Percentiles rank a stretch among this genome's conserved stretches.
These are phyloP conservation scores for Suillus brevipes DNA, from an alignment of 768 basidiomycete genomes.

Conservation along the genomic window DNA sequence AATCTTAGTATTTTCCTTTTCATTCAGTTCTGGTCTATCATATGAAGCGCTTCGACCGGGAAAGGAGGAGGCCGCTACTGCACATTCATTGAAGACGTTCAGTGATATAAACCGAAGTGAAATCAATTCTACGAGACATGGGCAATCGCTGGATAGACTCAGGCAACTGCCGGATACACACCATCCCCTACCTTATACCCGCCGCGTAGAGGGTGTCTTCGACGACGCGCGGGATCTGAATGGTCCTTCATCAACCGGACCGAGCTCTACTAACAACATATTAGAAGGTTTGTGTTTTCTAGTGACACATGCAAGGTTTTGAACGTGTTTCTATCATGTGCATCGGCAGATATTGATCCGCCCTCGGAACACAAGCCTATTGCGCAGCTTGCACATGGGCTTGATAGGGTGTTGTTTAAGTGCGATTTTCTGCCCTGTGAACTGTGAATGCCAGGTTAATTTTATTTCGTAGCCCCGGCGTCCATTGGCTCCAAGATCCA, in stretches of 20 bases:
- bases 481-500: conserved; percentile 88
- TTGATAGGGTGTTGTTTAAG: conserved; percentile 78
- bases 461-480: conserved; percentile 64
- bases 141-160: no score
- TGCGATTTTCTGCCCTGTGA: conserved; percentile 34
- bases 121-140: not conserved
- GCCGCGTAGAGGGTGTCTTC: conserved; percentile 26
- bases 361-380: conserved; percentile 52
- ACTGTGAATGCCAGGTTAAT: not conserved
- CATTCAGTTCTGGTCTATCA: not conserved
- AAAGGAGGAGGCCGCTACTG: not conserved
- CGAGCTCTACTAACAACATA: not conserved
- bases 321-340: not conserved
- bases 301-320: conserved; percentile 21
- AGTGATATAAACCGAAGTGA: conserved; percentile 8
- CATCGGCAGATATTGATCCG: conserved; percentile 43
- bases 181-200: conserved; percentile 26
- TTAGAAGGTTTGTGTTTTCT: not conserved
- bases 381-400: conserved; percentile 60
- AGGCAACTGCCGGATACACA: no score
- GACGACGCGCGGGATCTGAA: conserved; percentile 2
- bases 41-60: not conserved
- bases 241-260: not conserved
- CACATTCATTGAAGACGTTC: not conserved
- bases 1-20: not conserved